Percentiles rank a stretch among this genome's conserved stretches.
phyloP scores from a whole-genome alignment of 495 filamentous ascomycete genomes.

The Neurospora sp. region DNA sequence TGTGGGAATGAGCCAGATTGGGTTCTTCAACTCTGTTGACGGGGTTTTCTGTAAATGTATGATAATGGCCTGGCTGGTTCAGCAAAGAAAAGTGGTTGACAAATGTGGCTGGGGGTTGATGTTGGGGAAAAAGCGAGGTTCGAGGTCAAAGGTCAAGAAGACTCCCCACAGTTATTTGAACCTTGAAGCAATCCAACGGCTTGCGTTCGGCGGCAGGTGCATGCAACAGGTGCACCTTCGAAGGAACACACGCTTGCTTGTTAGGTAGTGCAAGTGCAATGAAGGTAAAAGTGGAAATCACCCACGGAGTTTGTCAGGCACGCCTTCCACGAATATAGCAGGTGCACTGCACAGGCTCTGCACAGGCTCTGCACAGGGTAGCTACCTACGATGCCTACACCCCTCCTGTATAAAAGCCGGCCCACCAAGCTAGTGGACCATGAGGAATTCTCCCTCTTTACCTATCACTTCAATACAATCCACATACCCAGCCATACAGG shows the following conservation, averaged over 20 bases:
- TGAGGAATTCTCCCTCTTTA: background rate
- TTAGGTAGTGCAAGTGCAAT: background rate
- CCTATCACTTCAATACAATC: background rate
- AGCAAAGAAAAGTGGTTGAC: background rate
- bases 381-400: background rate
- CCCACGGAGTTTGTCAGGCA: background rate
- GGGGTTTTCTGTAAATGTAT: background rate
- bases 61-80: background rate
- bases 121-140: background rate
- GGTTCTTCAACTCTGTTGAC: background rate
- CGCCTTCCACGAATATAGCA: background rate
- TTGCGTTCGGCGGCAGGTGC: background rate
- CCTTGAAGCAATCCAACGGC: background rate
- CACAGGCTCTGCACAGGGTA: background rate
- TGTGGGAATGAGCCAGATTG: background rate
- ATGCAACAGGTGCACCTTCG: background rate
- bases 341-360: background rate
- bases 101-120: background rate
- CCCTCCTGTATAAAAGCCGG: background rate
- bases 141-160: background rate
- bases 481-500: background rate
- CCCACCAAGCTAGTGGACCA: background rate
- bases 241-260: background rate
- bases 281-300: background rate
- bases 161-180: background rate